These are phyloP conservation scores for Trichoderma orchidacearum DNA, from an alignment of 495 filamentous ascomycete species.

Conservation along the genomic window DNA sequence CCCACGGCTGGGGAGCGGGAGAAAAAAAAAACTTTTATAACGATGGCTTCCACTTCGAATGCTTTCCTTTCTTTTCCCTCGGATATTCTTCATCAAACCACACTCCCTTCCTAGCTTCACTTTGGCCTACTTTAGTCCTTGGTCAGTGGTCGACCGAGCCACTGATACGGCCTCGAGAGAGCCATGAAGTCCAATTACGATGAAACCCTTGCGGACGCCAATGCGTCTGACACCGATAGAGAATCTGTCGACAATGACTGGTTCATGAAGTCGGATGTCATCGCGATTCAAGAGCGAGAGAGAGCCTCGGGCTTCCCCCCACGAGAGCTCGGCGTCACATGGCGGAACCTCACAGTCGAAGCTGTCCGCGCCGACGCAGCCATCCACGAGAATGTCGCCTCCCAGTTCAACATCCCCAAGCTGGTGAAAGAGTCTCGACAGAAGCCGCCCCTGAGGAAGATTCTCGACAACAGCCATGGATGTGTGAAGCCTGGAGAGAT, in stretches of 20 bases:
- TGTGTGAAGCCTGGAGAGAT: conserved; percentile 32
- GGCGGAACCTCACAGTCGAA: conserved; percentile 49
- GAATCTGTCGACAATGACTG: conserved; percentile 10
- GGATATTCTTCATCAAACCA: neutral
- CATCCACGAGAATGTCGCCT: conserved; percentile 30
- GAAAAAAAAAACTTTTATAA: no score
- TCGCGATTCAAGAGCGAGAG: conserved; percentile 29
- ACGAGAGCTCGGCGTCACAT: conserved; percentile 42
- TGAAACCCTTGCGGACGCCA: conserved; percentile 11
- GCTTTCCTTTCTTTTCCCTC: neutral
- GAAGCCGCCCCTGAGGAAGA: conserved; percentile 43
- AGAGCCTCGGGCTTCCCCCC: conserved; percentile 31
- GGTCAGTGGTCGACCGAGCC: neutral
- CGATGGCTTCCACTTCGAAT: neutral
- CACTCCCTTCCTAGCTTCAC: neutral
- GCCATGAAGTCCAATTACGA: neutral
- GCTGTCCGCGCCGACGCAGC: conserved; percentile 21
- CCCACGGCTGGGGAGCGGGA: no score
- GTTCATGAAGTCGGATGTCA: conserved; percentile 31
- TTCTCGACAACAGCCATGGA: conserved; percentile 44
- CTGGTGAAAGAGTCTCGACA: conserved; percentile 27
- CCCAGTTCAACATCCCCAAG: conserved; percentile 39
- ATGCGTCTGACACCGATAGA: neutral
- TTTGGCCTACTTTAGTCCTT: neutral
- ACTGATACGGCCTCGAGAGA: neutral